Evolutionary conservation across 2,329 filamentous ascomycete genomes (phyloP), one percentile per base, ranked within the genome.

Genomic region (Clathrospora elynae): DNA sequence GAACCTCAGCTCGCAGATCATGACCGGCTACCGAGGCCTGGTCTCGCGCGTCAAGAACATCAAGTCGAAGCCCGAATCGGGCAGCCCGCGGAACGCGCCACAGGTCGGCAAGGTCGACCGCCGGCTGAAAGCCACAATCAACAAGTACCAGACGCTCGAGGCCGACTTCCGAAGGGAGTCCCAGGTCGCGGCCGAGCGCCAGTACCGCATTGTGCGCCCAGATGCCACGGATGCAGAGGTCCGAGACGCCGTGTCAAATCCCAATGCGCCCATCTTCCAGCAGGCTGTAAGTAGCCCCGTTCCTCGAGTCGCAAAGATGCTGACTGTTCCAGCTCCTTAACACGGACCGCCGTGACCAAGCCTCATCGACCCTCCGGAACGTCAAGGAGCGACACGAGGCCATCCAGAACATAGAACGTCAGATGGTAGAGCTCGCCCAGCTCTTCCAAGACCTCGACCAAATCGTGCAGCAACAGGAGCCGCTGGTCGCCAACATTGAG

Each of bases 381-480:
- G 90, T 95, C 23, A 82, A 87, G 70, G 83, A 88, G 63, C 87
- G 93, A 55, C 90, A 96, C 70, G 83, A 83, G 37, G 90, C 88
- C 28, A 87, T 99, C 57, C 83, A 90, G 72, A 92, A 95, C 79
- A 96, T 97, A 64, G 90, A 96, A 75, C 78, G 82, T 65, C 88
- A 95, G 67, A 88, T 97, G 81, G 83, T 88, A 8, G 88, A 96
- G 72, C 78, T 99, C 42, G 83, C 87, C 5, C 83, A 93, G 71
- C 77, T 97, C 40, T 95, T 96, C 82, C 83, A 90, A 67, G 87
- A 96, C 57, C 86, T 97, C 74, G 88, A 96, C 57, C 84, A 85
- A 20, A 77, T 95, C 35, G 85, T 97, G 48, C 79, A 90, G 23
- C 85, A 95, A 75, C 92, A 97, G 71, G 91, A 96, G 60, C 84